These are phyloP conservation scores for Quillaja saponaria DNA, from an alignment of 306 rosid species.

Conservation along the genomic window DNA sequence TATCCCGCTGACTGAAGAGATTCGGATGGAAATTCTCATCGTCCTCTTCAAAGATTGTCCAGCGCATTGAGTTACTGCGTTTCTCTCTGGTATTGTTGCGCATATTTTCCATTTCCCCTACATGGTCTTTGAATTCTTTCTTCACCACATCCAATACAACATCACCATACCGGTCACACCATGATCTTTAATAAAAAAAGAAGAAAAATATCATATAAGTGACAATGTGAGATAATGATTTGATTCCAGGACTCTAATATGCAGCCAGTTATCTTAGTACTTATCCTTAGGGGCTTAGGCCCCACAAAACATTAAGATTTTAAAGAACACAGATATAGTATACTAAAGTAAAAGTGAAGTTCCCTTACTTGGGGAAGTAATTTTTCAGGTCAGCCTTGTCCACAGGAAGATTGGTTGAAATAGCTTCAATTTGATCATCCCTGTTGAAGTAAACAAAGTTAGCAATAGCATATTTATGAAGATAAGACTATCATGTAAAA, in stretches of 20 bases:
- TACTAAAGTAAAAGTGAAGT: neutral
- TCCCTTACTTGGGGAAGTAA: constrained; percentile 56
- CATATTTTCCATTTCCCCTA: constrained; percentile 73
- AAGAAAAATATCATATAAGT: neutral
- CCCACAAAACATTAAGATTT: no score
- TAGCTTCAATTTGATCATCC: constrained; percentile 59
- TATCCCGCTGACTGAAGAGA: constrained; percentile 42
- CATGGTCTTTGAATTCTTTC: constrained; percentile 76
- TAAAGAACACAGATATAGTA: neutral
- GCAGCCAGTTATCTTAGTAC: no score
- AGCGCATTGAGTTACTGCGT: constrained; percentile 54
- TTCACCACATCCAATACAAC: constrained; percentile 76
- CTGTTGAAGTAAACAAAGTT: constrained; percentile 26
- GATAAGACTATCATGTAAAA: neutral
- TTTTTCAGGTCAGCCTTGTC: constrained; percentile 58
- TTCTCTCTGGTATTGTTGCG: constrained; percentile 57
- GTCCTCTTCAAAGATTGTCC: constrained; percentile 78
- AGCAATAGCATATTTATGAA: neutral
- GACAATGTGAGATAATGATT: no score
- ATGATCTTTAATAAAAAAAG: constrained; percentile 46
- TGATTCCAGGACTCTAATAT: no score
- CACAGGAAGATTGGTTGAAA: constrained; percentile 58
- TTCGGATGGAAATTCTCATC: constrained; percentile 83
- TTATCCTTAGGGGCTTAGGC: no score
- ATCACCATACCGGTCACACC: constrained; percentile 77